These are phyloP conservation scores for Cutaneotrichosporon daszewskae DNA, from an alignment of 1,284 basidiomycete species.

Conservation along the genomic window DNA sequence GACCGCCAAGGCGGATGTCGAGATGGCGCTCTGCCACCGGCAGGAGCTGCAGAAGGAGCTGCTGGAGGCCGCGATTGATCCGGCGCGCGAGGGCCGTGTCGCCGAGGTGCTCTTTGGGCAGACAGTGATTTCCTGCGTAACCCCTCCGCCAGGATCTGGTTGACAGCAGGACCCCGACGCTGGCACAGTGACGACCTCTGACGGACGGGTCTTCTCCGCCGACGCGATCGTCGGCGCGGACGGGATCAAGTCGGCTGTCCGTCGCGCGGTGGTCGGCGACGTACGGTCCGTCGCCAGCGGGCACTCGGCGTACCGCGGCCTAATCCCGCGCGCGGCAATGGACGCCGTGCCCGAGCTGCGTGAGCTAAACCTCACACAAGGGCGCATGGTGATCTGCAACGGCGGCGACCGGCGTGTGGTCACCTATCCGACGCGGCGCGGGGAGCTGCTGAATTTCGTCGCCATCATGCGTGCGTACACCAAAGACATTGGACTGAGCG, in stretches of 20 bases:
- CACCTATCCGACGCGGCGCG: constrained; percentile 23
- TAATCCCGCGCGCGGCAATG: constrained; percentile 21
- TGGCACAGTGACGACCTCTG: constrained; percentile 20
- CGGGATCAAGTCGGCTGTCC: constrained; percentile 29
- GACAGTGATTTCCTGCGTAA: background rate
- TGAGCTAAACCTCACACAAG: constrained; percentile 8
- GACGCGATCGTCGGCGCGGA: constrained; percentile 38
- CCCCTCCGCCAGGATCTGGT: background rate
- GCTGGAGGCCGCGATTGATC: constrained; percentile 19
- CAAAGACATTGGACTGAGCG: background rate
- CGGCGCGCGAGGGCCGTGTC: constrained; percentile 11
- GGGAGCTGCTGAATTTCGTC: constrained; percentile 29
- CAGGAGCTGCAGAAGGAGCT: constrained; percentile 37
- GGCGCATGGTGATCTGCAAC: constrained; percentile 18
- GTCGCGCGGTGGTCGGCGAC: constrained; percentile 23
- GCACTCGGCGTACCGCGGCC: constrained; percentile 32
- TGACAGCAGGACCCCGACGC: constrained; percentile 19
- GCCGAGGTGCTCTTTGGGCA: background rate
- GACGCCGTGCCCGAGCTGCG: constrained; percentile 14
- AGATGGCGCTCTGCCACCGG: constrained; percentile 34
- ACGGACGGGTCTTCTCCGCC: constrained; percentile 21
- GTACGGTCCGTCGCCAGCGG: constrained; percentile 23
- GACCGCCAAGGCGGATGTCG: constrained; percentile 3
- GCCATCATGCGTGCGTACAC: constrained; percentile 23
- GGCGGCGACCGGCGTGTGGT: constrained; percentile 22